Percentiles rank a stretch among this genome's conserved stretches.
These are phyloP conservation scores for Pseudocercospora fijiensis DNA, from an alignment of 2,329 filamentous ascomycete genomes.

Conservation along the genomic window DNA sequence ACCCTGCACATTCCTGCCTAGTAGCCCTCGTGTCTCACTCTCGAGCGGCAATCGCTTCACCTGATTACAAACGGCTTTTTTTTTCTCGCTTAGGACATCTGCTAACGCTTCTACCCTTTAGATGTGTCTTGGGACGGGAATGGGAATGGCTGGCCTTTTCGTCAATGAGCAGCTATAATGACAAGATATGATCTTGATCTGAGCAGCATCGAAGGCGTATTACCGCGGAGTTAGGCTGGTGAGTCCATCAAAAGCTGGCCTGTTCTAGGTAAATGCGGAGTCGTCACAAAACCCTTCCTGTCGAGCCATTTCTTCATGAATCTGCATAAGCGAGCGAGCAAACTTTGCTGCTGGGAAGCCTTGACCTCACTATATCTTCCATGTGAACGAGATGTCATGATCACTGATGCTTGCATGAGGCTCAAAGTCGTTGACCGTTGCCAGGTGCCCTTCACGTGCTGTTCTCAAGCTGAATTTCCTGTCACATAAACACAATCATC, in stretches of 20 bases:
- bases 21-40: too few relatives aligned
- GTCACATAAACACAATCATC: background rate
- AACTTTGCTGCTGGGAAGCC: too few relatives aligned
- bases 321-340: too few relatives aligned
- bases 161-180: conserved; percentile 42
- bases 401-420: background rate
- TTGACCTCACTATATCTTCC: too few relatives aligned
- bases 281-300: too few relatives aligned
- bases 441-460: background rate
- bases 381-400: too few relatives aligned
- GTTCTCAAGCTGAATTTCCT: background rate
- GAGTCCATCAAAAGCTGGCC: background rate
- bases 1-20: too few relatives aligned
- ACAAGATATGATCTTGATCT: background rate
- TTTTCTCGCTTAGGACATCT: too few relatives aligned
- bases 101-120: too few relatives aligned
- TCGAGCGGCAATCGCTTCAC: too few relatives aligned
- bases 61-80: too few relatives aligned
- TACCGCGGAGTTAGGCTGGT: background rate
- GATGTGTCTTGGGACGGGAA: conserved; percentile 67
- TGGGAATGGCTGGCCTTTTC: conserved; percentile 54
- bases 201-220: background rate
- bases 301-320: too few relatives aligned
- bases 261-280: background rate
- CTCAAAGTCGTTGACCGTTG: background rate